phyloP scores from a whole-genome alignment of 768 basidiomycete genomes.

The Tremella mesenterica region DNA sequence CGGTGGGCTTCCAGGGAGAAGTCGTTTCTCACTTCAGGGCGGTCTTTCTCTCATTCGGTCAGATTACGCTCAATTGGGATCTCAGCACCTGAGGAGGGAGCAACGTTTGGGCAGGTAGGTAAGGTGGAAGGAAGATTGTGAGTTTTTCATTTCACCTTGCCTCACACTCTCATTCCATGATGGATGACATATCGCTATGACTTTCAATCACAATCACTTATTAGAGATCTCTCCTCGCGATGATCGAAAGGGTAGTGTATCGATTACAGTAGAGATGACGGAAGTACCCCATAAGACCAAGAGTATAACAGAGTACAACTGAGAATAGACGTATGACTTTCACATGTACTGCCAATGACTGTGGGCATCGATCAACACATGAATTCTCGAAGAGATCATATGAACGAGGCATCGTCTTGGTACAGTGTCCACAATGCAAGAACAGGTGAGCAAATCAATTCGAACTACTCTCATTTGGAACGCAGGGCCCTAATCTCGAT shows the following conservation, averaged over 20 bases:
- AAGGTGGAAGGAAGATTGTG: conserved; percentile 35
- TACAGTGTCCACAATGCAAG: conserved; percentile 83
- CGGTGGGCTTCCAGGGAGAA: no score
- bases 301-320: neutral
- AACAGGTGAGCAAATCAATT: conserved; percentile 55
- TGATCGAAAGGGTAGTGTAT: neutral
- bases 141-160: conserved; percentile 1
- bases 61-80: no score
- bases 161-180: neutral
- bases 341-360: conserved; percentile 46
- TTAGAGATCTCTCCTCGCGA: neutral
- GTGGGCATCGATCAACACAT: conserved; percentile 73
- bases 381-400: conserved; percentile 79
- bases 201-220: neutral
- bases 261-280: neutral
- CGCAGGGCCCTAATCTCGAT: no score
- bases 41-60: neutral
- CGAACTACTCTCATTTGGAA: neutral
- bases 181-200: neutral
- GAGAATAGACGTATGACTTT: conserved; percentile 39
- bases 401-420: conserved; percentile 75
- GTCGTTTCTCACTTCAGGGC: no score
- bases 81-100: conserved; percentile 3
- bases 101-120: conserved; percentile 19
- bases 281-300: neutral